Conservation (phyloP, 805 yeast genomes). For the Cyberlindnera mrakii region DNA sequence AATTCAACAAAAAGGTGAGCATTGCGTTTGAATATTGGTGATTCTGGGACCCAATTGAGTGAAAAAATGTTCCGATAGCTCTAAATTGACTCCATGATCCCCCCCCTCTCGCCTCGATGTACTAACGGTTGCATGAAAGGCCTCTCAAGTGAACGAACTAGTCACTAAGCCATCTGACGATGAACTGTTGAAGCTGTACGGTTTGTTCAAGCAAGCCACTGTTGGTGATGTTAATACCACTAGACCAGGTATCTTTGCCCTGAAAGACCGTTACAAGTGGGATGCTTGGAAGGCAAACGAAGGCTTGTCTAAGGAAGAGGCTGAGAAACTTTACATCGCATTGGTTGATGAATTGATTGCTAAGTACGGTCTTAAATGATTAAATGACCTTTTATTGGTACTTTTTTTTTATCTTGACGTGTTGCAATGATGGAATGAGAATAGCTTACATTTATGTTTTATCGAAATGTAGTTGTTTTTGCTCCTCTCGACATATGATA, state of each 20-base stretch:
- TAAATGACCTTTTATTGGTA: conserved; percentile 8
- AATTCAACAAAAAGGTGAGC: neutral
- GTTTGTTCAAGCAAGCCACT: conserved; percentile 94
- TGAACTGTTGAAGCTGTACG: conserved; percentile 83
- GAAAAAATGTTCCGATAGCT: too few species aligned
- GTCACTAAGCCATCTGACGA: conserved; percentile 78
- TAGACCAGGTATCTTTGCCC: conserved; percentile 88
- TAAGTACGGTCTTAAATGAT: conserved; percentile 34
- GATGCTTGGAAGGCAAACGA: conserved; percentile 87
- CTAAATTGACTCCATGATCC: too few species aligned
- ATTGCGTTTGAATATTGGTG: neutral
- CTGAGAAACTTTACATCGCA: conserved; percentile 74
- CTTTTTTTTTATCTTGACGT: too few species aligned
- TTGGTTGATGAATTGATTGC: conserved; percentile 59
- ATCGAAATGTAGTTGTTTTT: too few species aligned
- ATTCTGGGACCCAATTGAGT: neutral
- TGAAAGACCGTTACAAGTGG: conserved; percentile 97
- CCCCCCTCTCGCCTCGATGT: too few species aligned
- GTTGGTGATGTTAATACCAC: conserved; percentile 86
- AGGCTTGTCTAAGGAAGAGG: conserved; percentile 85
- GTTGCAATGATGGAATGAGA: too few species aligned
- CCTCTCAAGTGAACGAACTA: conserved; percentile 71
- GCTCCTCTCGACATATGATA: neutral
- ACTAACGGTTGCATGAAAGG: conserved; percentile 34
- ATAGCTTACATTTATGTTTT: too few species aligned